These are phyloP conservation scores for Quercus lobata DNA, from an alignment of 331 rosid species.

Conservation along the genomic window DNA sequence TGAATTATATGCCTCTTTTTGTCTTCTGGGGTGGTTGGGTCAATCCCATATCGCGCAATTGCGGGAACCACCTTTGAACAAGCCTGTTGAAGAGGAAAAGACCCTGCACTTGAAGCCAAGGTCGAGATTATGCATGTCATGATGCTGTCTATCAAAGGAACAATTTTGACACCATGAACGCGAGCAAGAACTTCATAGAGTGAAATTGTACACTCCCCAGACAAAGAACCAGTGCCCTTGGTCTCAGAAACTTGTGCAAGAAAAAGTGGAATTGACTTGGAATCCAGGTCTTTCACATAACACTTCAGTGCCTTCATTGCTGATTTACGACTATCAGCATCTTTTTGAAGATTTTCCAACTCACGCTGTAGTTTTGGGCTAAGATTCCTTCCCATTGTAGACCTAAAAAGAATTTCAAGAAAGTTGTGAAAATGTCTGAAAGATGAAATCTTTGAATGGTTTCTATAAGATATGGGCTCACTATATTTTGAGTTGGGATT, in stretches of 20 bases:
- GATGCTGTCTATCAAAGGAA: conserved; percentile 68
- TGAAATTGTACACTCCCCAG: conserved; percentile 79
- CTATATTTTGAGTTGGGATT: no score
- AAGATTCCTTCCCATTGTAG: conserved; percentile 50
- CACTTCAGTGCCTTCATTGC: conserved; percentile 63
- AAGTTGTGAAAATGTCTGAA: background rate
- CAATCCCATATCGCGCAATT: conserved; percentile 84
- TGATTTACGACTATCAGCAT: conserved; percentile 68
- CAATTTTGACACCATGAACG: conserved; percentile 78
- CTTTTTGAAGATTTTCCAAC: conserved; percentile 78
- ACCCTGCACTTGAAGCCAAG: conserved; percentile 82
- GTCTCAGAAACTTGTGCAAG: conserved; percentile 95
- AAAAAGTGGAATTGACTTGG: conserved; percentile 69
- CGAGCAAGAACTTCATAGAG: conserved; percentile 88
- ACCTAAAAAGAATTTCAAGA: conserved; percentile 20
- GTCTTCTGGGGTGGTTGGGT: conserved; percentile 77
- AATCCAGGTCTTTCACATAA: conserved; percentile 78
- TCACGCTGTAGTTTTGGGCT: conserved; percentile 55
- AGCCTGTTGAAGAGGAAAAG: conserved; percentile 90
- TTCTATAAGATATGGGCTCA: no score
- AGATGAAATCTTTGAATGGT: background rate
- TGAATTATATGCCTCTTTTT: conserved; percentile 57
- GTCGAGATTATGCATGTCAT: conserved; percentile 75
- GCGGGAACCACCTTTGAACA: conserved; percentile 91
- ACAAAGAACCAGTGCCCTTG: conserved; percentile 62